Percentiles rank a stretch among this genome's conserved stretches.
Conservation (phyloP, 352 stramenopile genomes). For the Poterioochromonas sp. region DNA sequence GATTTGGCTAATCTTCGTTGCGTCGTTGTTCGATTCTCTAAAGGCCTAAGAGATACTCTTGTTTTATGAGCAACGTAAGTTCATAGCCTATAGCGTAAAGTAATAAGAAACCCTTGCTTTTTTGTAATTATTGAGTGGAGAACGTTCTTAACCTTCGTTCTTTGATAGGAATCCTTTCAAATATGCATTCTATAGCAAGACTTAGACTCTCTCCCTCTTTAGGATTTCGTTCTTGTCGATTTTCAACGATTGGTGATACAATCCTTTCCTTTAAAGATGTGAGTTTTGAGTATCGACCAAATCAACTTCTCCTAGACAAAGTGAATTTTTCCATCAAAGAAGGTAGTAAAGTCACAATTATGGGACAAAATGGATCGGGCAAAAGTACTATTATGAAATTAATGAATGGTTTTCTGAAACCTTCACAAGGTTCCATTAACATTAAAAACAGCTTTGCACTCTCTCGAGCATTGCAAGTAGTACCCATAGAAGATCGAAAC, state of each 20-base stretch:
- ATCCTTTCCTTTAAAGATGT: conserved; percentile 29
- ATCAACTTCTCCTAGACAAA: background rate
- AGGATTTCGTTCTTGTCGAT: too few relatives aligned
- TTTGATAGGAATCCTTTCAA: too few relatives aligned
- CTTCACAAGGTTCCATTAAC: background rate
- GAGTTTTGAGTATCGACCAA: background rate
- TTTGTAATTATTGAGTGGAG: too few relatives aligned
- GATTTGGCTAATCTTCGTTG: too few relatives aligned
- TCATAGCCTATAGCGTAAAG: too few relatives aligned
- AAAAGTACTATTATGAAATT: conserved; percentile 23
- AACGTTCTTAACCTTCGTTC: too few relatives aligned
- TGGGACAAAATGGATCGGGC: conserved; percentile 23
- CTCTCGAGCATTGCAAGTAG: background rate
- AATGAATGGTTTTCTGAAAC: background rate
- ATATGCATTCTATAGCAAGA: too few relatives aligned
- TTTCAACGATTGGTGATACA: background rate
- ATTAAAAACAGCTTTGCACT: background rate
- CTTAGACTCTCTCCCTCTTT: too few relatives aligned
- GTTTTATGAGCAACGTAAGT: too few relatives aligned
- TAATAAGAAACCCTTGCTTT: too few relatives aligned
- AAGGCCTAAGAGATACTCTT: too few relatives aligned
- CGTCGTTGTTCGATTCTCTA: too few relatives aligned
- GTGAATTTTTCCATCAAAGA: background rate
- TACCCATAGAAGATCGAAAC: background rate
- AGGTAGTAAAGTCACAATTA: conserved; percentile 16